Evolutionary conservation across 2,329 filamentous ascomycete genomes (phyloP).

Genomic region (Trichophyton schoenleinii): DNA sequence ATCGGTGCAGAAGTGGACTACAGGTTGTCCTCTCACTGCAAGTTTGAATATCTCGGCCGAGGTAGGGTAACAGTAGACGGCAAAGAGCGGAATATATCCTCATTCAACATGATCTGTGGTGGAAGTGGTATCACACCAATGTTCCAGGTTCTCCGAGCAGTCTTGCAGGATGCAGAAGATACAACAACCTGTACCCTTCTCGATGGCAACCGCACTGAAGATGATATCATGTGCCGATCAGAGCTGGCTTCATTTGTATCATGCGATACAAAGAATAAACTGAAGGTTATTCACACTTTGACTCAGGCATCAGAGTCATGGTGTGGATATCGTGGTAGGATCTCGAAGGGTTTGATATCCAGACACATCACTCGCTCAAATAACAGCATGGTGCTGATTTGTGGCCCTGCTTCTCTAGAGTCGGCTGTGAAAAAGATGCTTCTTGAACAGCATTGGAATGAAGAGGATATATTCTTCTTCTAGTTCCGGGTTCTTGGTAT

Average conservation of each 20-base stretch:
- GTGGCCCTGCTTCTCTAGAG: slow-evolving; percentile 2
- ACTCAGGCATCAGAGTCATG: slow-evolving; percentile 52
- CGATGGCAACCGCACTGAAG: slow-evolving; percentile 62
- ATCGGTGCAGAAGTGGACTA: slow-evolving; percentile 65
- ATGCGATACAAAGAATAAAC: slow-evolving; percentile 42
- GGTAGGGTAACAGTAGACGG: slow-evolving; percentile 53
- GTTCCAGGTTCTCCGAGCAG: slow-evolving; percentile 65
- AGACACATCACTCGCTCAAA: background rate
- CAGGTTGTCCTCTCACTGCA: slow-evolving; percentile 68
- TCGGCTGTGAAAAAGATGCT: background rate
- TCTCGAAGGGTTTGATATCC: slow-evolving; percentile 34
- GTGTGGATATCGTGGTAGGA: slow-evolving; percentile 55
- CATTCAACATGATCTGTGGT: slow-evolving; percentile 75
- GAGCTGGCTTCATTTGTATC: slow-evolving; percentile 56
- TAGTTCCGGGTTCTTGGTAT: background rate
- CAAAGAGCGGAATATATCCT: slow-evolving; percentile 44
- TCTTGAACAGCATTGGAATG: background rate
- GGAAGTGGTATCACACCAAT: slow-evolving; percentile 91
- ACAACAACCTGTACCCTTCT: slow-evolving; percentile 58
- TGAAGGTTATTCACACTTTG: slow-evolving; percentile 56
- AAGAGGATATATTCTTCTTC: slow-evolving; percentile 4
- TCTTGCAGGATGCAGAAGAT: slow-evolving; percentile 54
- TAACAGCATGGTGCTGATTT: slow-evolving; percentile 5
- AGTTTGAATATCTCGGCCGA: slow-evolving; percentile 63
- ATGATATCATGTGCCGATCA: slow-evolving; percentile 67